Base-by-base conservation (phyloP, 2,329 filamentous ascomycete genomes). In the Pyricularia sp. region DNA sequence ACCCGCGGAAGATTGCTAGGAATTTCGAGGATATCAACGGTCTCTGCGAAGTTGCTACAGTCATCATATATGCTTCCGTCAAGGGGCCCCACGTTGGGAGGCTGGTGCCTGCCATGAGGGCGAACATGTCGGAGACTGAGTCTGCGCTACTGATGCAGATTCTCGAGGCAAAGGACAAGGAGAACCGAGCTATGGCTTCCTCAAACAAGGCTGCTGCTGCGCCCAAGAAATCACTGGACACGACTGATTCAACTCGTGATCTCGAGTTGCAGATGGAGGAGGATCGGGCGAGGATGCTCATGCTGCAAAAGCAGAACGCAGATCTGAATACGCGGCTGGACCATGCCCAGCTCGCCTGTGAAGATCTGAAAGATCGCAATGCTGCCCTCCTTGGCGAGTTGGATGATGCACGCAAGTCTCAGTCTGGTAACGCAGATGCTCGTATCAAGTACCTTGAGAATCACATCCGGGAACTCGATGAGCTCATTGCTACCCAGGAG, bases 401-500 rank as follows among this genome's bases (percentile, higher is more conserved):
- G 61, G 82, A 86, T 68, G 79, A 82, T 36, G 84, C 87, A 75
- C 81, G 85, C 10, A 83, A 83, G 74, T 77, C 84, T 68, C 79
- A 86, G 80, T 79, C 86, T 75, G 78, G 81, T 77, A 81, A 80
- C 77, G 85, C 80, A 75, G 83, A 80, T 26, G 81, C 84, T 68
- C 79, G 83, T 66, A 83, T 87, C 71, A 81, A 81, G 78, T 78
- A 83, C 70, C 79, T 90, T 72, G 82, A 89, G 72, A 79, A 80
- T 63, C 84, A 85, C 72, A 80, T 90, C 28, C 85, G 85, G 59
- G 87, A 92, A 73, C 88, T 91, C 73, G 89, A 92, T 76, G 84
- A 90, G 69, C 81, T 92, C 66, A 93, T 94, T 74, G 87, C 88
- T 58, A 85, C 83, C 28, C 86, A 92, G 72, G 91, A 94, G 76